Evolutionary conservation across 768 basidiomycete species (phyloP).

Genomic region (Lyophyllum decastes): DNA sequence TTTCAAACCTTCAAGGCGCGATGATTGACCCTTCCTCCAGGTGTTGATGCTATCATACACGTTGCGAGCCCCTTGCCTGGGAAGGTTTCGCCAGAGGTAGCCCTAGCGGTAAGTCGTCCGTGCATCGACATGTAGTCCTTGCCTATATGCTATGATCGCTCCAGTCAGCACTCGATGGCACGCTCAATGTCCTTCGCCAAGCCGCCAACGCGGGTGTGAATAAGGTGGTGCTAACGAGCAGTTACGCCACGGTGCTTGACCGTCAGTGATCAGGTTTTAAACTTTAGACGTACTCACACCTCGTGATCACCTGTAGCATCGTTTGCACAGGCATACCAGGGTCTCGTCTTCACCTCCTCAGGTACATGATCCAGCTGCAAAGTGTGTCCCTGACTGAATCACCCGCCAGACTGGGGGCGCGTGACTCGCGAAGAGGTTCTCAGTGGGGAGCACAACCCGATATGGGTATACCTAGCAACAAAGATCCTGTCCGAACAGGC

Average conservation of each 20-base stretch:
- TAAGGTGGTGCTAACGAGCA: conserved; percentile 13
- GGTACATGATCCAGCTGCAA: neutral
- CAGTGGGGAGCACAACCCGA: conserved; percentile 2
- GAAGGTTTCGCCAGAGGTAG: neutral
- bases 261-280: neutral
- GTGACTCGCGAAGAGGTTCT: conserved; percentile 9
- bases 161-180: conserved; percentile 13
- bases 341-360: neutral
- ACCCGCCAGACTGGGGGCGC: conserved; percentile 6
- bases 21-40: conserved; percentile 27
- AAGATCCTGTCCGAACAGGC: conserved; percentile 24
- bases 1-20: neutral
- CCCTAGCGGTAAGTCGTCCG: neutral
- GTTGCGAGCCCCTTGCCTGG: conserved; percentile 25
- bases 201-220: conserved; percentile 9
- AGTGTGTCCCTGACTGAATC: neutral
- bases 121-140: neutral
- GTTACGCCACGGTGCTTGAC: conserved; percentile 9
- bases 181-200: conserved; percentile 14
- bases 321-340: neutral
- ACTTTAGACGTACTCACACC: neutral
- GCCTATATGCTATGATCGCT: neutral
- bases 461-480: conserved; percentile 5
- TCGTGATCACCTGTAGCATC: neutral
- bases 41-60: conserved; percentile 41